Percentiles rank a stretch among this genome's conserved stretches.
phyloP scores from a whole-genome alignment of 805 yeast species.

The Ogataea saltuana region DNA sequence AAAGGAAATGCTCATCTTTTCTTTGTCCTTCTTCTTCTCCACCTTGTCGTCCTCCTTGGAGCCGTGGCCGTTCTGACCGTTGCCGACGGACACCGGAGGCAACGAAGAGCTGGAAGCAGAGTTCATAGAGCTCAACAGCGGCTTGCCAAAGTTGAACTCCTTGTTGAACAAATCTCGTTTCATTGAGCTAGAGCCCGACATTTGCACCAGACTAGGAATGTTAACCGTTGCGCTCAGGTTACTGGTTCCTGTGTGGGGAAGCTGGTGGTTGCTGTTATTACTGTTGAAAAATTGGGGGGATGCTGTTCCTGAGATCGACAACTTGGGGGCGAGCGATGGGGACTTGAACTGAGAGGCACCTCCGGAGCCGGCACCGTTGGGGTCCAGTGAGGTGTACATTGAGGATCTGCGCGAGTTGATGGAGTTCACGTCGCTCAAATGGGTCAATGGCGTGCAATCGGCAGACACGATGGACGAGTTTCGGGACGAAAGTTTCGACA shows the following conservation, averaged over 20 bases:
- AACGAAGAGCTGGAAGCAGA: slow-evolving; percentile 7
- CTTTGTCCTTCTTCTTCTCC: slow-evolving; percentile 17
- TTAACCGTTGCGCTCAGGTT: slow-evolving; percentile 7
- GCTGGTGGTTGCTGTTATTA: slow-evolving; percentile 16
- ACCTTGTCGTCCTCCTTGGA: slow-evolving; percentile 3
- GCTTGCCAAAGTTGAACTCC: slow-evolving; percentile 28
- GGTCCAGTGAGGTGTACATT: slow-evolving; percentile 20
- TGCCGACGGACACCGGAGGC: slow-evolving; percentile 6
- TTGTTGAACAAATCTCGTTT: slow-evolving; percentile 30
- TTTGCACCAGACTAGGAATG: slow-evolving; percentile 5
- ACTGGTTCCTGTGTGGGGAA: slow-evolving; percentile 8
- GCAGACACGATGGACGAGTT: slow-evolving; percentile 35
- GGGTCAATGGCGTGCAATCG: slow-evolving; percentile 33
- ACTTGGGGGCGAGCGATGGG: slow-evolving; percentile 27
- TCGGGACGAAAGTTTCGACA: slow-evolving; percentile 35
- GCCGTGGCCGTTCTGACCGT: neutral
- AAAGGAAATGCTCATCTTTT: slow-evolving; percentile 31
- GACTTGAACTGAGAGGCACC: slow-evolving; percentile 20
- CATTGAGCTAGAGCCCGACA: slow-evolving; percentile 2
- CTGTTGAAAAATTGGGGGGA: slow-evolving; percentile 24
- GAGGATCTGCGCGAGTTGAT: slow-evolving; percentile 33
- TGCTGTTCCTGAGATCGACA: slow-evolving; percentile 29
- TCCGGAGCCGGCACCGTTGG: neutral
- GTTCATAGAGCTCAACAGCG: too few species aligned
- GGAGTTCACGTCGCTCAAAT: slow-evolving; percentile 25